Conservation (phyloP, 2,329 filamentous ascomycete species). For the Tolypocladium capitatum region DNA sequence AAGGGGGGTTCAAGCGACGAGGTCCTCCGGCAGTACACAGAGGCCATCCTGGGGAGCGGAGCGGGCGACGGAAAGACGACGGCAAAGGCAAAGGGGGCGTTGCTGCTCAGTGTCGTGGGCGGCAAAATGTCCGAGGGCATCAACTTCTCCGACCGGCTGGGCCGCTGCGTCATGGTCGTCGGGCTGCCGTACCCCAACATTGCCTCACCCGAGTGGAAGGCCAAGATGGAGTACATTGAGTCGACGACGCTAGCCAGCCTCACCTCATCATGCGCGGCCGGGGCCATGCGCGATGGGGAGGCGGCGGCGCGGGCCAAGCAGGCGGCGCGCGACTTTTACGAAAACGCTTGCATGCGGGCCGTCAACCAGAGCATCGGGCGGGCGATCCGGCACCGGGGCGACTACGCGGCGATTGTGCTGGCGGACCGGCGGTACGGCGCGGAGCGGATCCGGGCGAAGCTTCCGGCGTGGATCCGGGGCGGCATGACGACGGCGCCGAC, state of each 20-base stretch:
- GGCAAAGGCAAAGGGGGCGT: constrained; percentile 41
- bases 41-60: constrained; percentile 45
- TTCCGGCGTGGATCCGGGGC: constrained; percentile 78
- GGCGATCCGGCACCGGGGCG: constrained; percentile 73
- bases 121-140: constrained; percentile 96
- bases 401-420: constrained; percentile 85
- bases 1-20: constrained; percentile 50
- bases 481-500: constrained; percentile 36
- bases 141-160: constrained; percentile 87
- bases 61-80: background rate
- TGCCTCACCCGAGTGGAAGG: constrained; percentile 81
- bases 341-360: constrained; percentile 90
- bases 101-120: constrained; percentile 82
- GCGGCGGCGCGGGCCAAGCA: constrained; percentile 29
- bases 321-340: constrained; percentile 67
- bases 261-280: constrained; percentile 2
- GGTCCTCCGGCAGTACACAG: constrained; percentile 59
- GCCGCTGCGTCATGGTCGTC: constrained; percentile 80
- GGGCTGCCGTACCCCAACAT: constrained; percentile 90
- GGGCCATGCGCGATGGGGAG: constrained; percentile 8
- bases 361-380: constrained; percentile 95
- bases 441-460: constrained; percentile 58
- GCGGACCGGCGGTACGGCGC: constrained; percentile 70
- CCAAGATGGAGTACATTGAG: constrained; percentile 79
- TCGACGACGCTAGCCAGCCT: constrained; percentile 33